Base-by-base conservation (phyloP, 768 basidiomycete species). In the Kwoniella pini region DNA sequence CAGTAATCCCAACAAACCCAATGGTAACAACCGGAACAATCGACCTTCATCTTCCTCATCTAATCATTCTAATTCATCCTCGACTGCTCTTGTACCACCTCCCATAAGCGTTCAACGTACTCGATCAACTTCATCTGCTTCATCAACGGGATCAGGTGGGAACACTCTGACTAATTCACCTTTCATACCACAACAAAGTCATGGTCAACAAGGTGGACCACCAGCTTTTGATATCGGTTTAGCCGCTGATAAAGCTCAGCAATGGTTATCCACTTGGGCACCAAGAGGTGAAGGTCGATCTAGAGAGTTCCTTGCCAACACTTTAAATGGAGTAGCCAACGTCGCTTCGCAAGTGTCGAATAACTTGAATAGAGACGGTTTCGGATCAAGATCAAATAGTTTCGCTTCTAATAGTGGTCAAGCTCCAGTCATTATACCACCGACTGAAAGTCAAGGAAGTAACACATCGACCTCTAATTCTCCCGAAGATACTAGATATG, bases 221-320 rank as follows among this genome's bases (percentile, higher is more conserved):
- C 42, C 17, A 28, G 50, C 44, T 21, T 60, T 63, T 22, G 60
- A 68, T 28, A 65, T 66, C 30, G 59, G 54, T 2, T 33, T 50
- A n/a, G 70, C 70, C 4, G 70, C 66, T 24, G 65, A 65, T 42
- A 62, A 64, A 24, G 70, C 70, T 7, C 62, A 64, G 33, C 65
- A 68, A 52, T 74, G 72, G 72, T 53, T 72, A 30, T 67, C 65
- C 11, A 66, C 61, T 30, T 74, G 72, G 72, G 70, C 72, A 22
- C 72, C 72, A 11, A 62, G 63, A 27, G 72, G 72, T 13, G 72
- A 74, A 68, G 70, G 70, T 24, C 39, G 72, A 48, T 61, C 63
- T 21, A 44, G 69, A 38, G 69, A 71, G 27, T 74, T 71, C 45
- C 42, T 74, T 1, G 43, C 38, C 5, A 67, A 66, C 30, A 70